These are phyloP conservation scores for Schwanniomyces yamadae DNA, from an alignment of 805 yeast genomes.

Conservation along the genomic window DNA sequence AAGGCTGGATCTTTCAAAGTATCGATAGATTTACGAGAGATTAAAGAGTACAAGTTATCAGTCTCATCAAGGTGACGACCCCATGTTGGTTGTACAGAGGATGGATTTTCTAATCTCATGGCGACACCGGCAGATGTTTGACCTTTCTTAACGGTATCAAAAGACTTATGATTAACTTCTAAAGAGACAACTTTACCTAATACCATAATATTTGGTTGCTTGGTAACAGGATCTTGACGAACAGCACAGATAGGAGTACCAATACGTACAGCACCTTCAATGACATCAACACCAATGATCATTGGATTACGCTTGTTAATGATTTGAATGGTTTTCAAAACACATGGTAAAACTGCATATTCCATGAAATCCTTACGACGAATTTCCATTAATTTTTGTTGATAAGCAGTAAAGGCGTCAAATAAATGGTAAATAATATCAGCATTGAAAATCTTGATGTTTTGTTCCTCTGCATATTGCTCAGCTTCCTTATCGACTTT, in stretches of 20 bases:
- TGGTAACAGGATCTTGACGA: slow-evolving; percentile 81
- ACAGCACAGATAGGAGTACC: slow-evolving; percentile 98
- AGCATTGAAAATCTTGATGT: slow-evolving; percentile 89
- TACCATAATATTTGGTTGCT: slow-evolving; percentile 64
- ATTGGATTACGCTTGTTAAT: slow-evolving; percentile 98
- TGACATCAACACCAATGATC: slow-evolving; percentile 98
- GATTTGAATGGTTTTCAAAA: slow-evolving; percentile 88
- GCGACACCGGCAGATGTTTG: slow-evolving; percentile 98
- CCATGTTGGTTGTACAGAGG: slow-evolving; percentile 94
- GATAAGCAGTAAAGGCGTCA: slow-evolving; percentile 92
- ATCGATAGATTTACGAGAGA: slow-evolving; percentile 87
- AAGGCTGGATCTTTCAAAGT: slow-evolving; percentile 98
- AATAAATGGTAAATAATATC: slow-evolving; percentile 95
- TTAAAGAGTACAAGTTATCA: slow-evolving; percentile 86
- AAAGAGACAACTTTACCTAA: slow-evolving; percentile 90
- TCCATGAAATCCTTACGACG: slow-evolving; percentile 87
- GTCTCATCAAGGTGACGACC: slow-evolving; percentile 98
- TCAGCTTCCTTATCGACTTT: slow-evolving; percentile 97
- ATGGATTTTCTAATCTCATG: slow-evolving; percentile 91
- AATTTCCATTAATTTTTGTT: slow-evolving; percentile 79
- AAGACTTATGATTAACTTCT: slow-evolving; percentile 92
- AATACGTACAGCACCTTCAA: slow-evolving; percentile 81
- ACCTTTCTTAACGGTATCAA: slow-evolving; percentile 81
- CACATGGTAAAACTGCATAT: slow-evolving; percentile 93
- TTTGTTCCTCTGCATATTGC: slow-evolving; percentile 93